phyloP scores from a whole-genome alignment of 1,139 yeast genomes.

The Trichomonascaceae sp. region DNA sequence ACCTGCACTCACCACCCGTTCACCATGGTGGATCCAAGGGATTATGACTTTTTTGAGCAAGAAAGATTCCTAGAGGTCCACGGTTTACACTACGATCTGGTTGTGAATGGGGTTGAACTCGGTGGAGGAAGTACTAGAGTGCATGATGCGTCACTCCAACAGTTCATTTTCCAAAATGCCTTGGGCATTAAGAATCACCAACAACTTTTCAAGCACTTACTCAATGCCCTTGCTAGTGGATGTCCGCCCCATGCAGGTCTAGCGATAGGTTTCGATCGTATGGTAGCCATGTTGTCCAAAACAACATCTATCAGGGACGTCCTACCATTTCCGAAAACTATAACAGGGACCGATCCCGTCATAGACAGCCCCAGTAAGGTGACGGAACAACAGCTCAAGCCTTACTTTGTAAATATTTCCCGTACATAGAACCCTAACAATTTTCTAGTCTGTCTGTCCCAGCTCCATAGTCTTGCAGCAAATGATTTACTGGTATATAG shows the following conservation, averaged over 20 bases:
- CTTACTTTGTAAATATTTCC: conserved; percentile 13
- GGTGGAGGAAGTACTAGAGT: conserved; percentile 98
- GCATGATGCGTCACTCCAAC: conserved; percentile 71
- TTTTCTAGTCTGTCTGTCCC: no score
- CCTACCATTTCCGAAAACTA: conserved; percentile 90
- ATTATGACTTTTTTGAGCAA: conserved; percentile 40
- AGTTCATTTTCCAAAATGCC: conserved; percentile 34
- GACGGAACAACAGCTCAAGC: conserved; percentile 31
- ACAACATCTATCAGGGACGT: conserved; percentile 75
- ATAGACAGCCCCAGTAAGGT: conserved; percentile 76
- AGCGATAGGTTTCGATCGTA: conserved; percentile 87
- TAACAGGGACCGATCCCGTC: conserved; percentile 76
- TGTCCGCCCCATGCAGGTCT: conserved; percentile 99
- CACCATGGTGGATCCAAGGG: conserved; percentile 73
- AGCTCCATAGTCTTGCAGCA: no score
- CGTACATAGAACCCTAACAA: no score
- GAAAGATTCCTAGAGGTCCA: conserved; percentile 46
- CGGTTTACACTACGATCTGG: conserved; percentile 94
- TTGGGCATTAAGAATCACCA: conserved; percentile 34
- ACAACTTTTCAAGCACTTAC: conserved; percentile 70
- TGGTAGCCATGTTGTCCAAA: conserved; percentile 81
- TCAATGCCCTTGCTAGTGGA: conserved; percentile 73
- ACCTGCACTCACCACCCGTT: conserved; percentile 88
- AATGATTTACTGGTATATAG: no score
- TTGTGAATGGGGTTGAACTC: conserved; percentile 84